Evolutionary conservation across 2,329 filamentous ascomycete genomes (phyloP).

Genomic region (Aspergillus eucalypticola): DNA sequence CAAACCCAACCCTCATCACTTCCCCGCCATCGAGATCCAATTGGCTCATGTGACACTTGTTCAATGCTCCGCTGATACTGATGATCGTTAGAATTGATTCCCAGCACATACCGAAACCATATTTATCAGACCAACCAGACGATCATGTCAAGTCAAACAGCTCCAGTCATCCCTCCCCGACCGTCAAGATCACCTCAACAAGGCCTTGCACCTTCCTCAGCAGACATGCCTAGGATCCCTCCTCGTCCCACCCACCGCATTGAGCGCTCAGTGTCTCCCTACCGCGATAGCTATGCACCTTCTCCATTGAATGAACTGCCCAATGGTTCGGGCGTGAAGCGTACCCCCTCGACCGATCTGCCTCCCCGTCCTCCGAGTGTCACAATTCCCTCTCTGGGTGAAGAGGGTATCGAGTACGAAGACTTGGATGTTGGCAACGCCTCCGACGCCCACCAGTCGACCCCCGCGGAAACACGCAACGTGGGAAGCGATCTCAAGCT

Average conservation of each 20-base stretch:
- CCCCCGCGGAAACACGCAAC: slow-evolving; percentile 73
- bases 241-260: slow-evolving; percentile 69
- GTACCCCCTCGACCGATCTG: slow-evolving; percentile 38
- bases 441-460: slow-evolving; percentile 45
- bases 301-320: slow-evolving; percentile 77
- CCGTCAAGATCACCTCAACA: slow-evolving; percentile 56
- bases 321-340: slow-evolving; percentile 44
- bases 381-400: slow-evolving; percentile 77
- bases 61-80: not conserved
- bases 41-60: not conserved
- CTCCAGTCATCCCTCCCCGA: slow-evolving; percentile 63
- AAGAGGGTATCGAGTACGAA: slow-evolving; percentile 88
- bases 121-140: slow-evolving; percentile 11
- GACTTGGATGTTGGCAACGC: slow-evolving; percentile 53
- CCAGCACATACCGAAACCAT: slow-evolving; percentile 3
- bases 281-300: slow-evolving; percentile 75
- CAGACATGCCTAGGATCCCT: slow-evolving; percentile 70
- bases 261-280: slow-evolving; percentile 75
- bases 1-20: not conserved
- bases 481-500: slow-evolving; percentile 80
- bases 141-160: slow-evolving; percentile 46
- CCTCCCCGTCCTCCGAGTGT: slow-evolving; percentile 70
- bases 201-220: slow-evolving; percentile 38
- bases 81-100: slow-evolving; percentile 1
- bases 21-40: not conserved